Conservation (phyloP, 139 green algal species). For the Chlamydomonas schloesseri region DNA sequence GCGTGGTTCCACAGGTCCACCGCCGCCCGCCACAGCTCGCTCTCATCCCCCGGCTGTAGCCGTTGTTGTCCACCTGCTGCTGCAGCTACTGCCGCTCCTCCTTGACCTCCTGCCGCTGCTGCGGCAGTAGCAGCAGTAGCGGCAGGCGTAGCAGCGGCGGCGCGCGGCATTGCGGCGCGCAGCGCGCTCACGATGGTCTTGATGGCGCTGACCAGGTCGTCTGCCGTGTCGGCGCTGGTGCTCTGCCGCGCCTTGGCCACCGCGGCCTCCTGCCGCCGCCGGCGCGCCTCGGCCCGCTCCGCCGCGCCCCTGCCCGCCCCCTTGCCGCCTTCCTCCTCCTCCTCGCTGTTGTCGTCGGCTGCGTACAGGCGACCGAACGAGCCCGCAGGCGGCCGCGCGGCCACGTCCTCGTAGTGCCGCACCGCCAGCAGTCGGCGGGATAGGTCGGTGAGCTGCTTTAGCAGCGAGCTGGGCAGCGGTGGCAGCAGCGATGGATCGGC, state of each 20-base stretch:
- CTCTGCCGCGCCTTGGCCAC: too few relatives aligned
- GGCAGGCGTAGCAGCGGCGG: background rate
- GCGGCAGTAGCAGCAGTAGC: background rate
- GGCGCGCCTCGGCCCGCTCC: background rate
- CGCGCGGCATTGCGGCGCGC: slow-evolving; percentile 4
- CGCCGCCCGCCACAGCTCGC: background rate
- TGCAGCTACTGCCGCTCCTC: too few relatives aligned
- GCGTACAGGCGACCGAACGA: background rate
- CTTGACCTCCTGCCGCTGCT: too few relatives aligned
- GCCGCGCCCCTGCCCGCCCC: background rate
- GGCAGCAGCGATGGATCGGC: background rate
- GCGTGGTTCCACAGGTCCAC: slow-evolving; percentile 18
- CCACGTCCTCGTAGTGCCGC: background rate
- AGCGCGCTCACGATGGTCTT: background rate
- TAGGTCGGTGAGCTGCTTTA: too few relatives aligned
- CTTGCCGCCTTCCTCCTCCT: background rate
- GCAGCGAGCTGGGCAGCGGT: too few relatives aligned
- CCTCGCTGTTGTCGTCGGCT: background rate
- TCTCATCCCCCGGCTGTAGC: background rate
- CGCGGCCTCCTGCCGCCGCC: background rate
- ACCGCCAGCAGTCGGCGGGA: background rate
- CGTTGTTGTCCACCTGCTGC: too few relatives aligned
- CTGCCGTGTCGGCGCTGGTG: background rate
- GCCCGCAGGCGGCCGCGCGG: background rate
- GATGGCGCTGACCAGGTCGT: background rate